Conservation (phyloP, 1,139 yeast genomes). For the Scheffersomyces lignicola region DNA sequence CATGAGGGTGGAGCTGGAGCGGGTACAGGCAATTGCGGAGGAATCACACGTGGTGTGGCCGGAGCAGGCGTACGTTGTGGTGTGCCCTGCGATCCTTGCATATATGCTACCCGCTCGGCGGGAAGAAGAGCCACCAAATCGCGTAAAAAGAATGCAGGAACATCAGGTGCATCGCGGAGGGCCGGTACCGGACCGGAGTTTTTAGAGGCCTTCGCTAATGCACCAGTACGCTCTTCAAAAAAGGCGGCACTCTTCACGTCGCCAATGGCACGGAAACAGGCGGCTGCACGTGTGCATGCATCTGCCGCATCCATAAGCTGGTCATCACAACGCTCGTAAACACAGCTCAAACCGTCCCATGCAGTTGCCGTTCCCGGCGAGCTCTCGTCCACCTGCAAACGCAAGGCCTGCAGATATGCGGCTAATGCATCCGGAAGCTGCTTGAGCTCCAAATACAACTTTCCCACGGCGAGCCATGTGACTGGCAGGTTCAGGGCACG, state of each 20-base stretch:
- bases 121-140: slow-evolving; percentile 49
- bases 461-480: slow-evolving; percentile 68
- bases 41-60: slow-evolving; percentile 20
- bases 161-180: slow-evolving; percentile 50
- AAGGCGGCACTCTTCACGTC: slow-evolving; percentile 40
- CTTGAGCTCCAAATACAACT: slow-evolving; percentile 55
- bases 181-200: slow-evolving; percentile 46
- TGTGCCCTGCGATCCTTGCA: slow-evolving; percentile 23
- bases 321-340: slow-evolving; percentile 64
- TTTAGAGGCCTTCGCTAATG: slow-evolving; percentile 39
- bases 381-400: slow-evolving; percentile 50
- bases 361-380: slow-evolving; percentile 57
- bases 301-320: slow-evolving; percentile 61
- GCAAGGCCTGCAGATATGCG: slow-evolving; percentile 65
- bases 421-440: slow-evolving; percentile 67
- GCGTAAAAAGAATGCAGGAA: slow-evolving; percentile 46
- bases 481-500: slow-evolving; percentile 56
- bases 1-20: slow-evolving; percentile 23
- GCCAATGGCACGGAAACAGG: slow-evolving; percentile 50
- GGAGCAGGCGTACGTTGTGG: slow-evolving; percentile 13
- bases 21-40: slow-evolving; percentile 23
- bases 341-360: slow-evolving; percentile 65
- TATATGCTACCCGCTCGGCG: slow-evolving; percentile 39
- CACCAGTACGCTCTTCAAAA: slow-evolving; percentile 44
- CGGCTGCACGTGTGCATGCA: slow-evolving; percentile 54